phyloP scores from a whole-genome alignment of 2,329 filamentous ascomycete species.

The Nothophoma quercina region DNA sequence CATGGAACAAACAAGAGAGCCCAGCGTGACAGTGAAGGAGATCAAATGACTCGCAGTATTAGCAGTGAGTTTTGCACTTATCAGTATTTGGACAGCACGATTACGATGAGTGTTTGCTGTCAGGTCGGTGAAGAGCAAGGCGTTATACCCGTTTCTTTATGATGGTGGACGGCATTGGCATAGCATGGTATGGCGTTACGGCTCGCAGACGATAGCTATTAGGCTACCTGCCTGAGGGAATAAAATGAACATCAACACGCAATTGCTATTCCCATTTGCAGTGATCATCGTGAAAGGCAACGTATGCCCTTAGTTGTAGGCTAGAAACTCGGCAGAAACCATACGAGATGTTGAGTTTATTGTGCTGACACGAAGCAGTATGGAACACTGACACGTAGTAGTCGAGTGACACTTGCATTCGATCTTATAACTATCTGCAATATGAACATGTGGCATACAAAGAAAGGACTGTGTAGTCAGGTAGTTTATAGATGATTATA shows the following conservation, averaged over 20 bases:
- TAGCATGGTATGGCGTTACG: constrained; percentile 5
- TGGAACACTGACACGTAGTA: background rate
- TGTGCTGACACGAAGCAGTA: no score
- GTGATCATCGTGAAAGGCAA: no score
- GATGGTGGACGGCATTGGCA: background rate
- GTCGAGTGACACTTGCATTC: background rate
- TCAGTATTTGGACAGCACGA: constrained; percentile 2
- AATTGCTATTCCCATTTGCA: no score
- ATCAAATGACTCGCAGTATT: constrained; percentile 15
- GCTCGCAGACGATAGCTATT: background rate
- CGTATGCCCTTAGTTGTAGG: no score
- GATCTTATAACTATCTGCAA: background rate
- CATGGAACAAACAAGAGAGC: background rate
- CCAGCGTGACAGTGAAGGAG: background rate
- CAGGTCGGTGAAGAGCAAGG: background rate
- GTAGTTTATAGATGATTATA: constrained; percentile 1
- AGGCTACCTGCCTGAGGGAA: background rate
- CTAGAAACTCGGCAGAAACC: no score
- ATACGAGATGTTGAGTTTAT: no score
- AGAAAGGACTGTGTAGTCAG: constrained; percentile 12
- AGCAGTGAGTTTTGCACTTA: background rate
- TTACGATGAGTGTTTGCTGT: background rate
- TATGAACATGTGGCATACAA: background rate
- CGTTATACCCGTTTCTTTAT: constrained; percentile 16
- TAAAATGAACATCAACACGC: background rate